Percentiles rank a stretch among this genome's conserved stretches.
These are phyloP conservation scores for Pleodorina starrii DNA, from an alignment of 139 green algal genomes.

Conservation along the genomic window DNA sequence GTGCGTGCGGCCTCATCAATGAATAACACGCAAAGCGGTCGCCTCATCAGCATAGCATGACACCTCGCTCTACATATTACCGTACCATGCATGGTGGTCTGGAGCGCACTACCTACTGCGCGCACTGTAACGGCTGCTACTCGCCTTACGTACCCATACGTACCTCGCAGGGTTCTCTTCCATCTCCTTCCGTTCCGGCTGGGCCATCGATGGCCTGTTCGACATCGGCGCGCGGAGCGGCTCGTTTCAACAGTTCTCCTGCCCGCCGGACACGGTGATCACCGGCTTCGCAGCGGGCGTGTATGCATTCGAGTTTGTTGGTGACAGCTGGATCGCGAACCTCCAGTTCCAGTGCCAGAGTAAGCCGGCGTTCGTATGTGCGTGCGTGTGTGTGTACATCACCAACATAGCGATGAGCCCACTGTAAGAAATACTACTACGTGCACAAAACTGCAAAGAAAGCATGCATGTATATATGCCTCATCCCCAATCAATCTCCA, in stretches of 20 bases:
- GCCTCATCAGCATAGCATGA: too few relatives aligned
- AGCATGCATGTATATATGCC: too few relatives aligned
- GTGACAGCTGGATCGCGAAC: background rate
- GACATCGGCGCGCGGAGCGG: background rate
- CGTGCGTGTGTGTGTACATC: background rate
- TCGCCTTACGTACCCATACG: too few relatives aligned
- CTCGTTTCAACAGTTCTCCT: background rate
- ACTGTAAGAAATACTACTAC: too few relatives aligned
- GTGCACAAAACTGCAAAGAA: too few relatives aligned
- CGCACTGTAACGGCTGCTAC: too few relatives aligned
- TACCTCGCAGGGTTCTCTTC: background rate
- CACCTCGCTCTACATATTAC: too few relatives aligned
- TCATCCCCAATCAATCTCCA: background rate
- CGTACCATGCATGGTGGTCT: too few relatives aligned
- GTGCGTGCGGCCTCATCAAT: too few relatives aligned
- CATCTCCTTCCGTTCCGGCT: background rate
- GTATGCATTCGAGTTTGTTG: background rate
- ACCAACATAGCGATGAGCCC: background rate
- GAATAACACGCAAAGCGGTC: too few relatives aligned
- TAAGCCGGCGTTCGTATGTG: background rate
- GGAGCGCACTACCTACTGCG: too few relatives aligned
- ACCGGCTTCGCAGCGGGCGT: background rate
- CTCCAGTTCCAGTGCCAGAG: constrained; percentile 13
- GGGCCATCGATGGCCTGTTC: background rate
- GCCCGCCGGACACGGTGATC: background rate